Evolutionary conservation across 257 asterid genomes (phyloP), one percentile per base, ranked within the genome.

Genomic region (Marsdenia floribunda): DNA sequence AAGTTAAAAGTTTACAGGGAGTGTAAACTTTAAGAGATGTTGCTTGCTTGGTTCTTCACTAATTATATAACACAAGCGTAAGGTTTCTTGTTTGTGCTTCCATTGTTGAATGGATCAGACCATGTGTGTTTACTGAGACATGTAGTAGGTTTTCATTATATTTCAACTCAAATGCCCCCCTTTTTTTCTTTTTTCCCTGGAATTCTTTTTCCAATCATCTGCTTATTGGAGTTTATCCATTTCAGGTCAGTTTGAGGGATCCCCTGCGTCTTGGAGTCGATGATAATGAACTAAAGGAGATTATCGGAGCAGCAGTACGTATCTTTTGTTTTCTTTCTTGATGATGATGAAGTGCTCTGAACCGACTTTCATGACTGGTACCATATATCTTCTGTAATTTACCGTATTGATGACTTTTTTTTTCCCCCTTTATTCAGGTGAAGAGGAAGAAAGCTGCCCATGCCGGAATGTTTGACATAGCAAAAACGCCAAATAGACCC

Each of bases 241-340:
- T 78, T 76, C 93, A 95, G 98, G 98, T 92, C 76, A 90, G 98
- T 87, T 89, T 95, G 88, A 89, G 93, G 89, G 99, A 89, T 79
- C 98, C 99, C 50, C 80, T 90, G 78, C 98, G 96, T 70, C 18
- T 61, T 79, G 99, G 97, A 49, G 93, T 74, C 69, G 91, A 84
- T 71, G 97, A 95, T 85, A 64, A 80, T 76, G 93, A 86, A 82
- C 93, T 95, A 55, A 87, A 75, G 88, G 87, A 86, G 78, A 89
- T 95, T 77, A 89, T 95, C 64, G 90, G 89, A 73, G 90, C 91
- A 71, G 96, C 97, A 77, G 98, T 95, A 86, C 44, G 83, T 78
- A 53, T 66, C 75, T 75, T 46, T 29, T 61, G 14, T 74, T 78
- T n/a, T 76, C 76, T 80, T 59, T 40, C 33, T 29, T 29, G 33